These are phyloP conservation scores for Thelonectria discophora DNA, from an alignment of 2,329 filamentous ascomycete species.

Conservation along the genomic window DNA sequence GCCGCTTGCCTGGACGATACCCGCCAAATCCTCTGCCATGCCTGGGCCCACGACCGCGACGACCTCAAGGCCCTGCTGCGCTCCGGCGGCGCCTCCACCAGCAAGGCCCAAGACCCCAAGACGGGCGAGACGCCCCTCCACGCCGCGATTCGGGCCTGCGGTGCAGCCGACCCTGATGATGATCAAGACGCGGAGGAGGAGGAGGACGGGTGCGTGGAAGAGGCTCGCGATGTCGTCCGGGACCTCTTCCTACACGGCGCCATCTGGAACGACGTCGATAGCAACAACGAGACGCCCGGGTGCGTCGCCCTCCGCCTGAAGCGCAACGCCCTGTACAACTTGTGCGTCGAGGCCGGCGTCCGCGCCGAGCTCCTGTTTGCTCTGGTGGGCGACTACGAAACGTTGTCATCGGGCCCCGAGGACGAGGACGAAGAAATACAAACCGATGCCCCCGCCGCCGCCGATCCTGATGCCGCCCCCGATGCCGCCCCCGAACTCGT, in stretches of 20 bases:
- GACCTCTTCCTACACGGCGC: conserved; percentile 87
- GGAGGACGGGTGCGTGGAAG: conserved; percentile 59
- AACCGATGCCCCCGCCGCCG: conserved; percentile 53
- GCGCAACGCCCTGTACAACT: conserved; percentile 75
- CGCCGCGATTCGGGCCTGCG: conserved; percentile 84
- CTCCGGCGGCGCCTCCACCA: conserved; percentile 63
- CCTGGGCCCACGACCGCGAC: conserved; percentile 69
- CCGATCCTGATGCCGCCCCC: conserved; percentile 46
- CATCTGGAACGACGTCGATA: conserved; percentile 96
- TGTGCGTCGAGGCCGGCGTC: conserved; percentile 90
- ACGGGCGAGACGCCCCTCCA: conserved; percentile 91
- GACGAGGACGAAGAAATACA: conserved; percentile 59
- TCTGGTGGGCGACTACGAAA: conserved; percentile 82
- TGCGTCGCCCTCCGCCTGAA: conserved; percentile 81
- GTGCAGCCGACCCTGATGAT: conserved; percentile 48
- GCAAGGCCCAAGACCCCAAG: conserved; percentile 80
- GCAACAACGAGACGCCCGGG: conserved; percentile 87
- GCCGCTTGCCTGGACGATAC: conserved; percentile 60
- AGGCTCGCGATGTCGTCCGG: conserved; percentile 73
- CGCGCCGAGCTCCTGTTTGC: conserved; percentile 88
- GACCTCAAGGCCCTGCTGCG: conserved; percentile 75
- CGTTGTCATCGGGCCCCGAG: conserved; percentile 67
- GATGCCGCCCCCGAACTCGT: conserved; percentile 45
- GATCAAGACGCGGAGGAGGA: conserved; percentile 42
- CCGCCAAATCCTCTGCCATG: conserved; percentile 61